phyloP scores from a whole-genome alignment of 2,329 filamentous ascomycete species.

The Setomelanomma holmii region DNA sequence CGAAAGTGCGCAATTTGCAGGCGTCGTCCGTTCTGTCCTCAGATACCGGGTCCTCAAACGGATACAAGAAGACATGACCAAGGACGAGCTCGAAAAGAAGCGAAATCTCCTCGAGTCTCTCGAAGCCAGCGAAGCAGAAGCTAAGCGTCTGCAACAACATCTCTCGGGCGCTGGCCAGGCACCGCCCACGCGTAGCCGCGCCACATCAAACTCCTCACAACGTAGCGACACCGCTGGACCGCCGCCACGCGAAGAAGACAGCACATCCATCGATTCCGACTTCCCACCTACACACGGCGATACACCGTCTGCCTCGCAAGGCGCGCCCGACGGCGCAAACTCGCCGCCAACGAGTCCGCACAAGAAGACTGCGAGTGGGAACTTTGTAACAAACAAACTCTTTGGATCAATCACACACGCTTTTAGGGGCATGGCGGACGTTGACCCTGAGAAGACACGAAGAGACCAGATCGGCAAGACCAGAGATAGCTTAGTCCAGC shows the following conservation, averaged over 20 bases:
- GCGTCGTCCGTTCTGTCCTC: slow-evolving; percentile 87
- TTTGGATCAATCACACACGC: slow-evolving; percentile 96
- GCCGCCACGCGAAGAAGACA: slow-evolving; percentile 69
- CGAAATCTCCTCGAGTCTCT: slow-evolving; percentile 80
- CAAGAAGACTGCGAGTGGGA: slow-evolving; percentile 81
- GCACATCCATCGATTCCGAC: slow-evolving; percentile 92
- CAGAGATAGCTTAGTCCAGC: slow-evolving; percentile 77
- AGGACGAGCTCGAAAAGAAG: slow-evolving; percentile 91
- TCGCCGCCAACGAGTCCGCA: slow-evolving; percentile 57
- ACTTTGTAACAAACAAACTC: slow-evolving; percentile 87
- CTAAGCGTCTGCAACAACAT: slow-evolving; percentile 91
- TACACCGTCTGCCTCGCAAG: slow-evolving; percentile 72
- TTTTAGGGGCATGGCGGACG: slow-evolving; percentile 93
- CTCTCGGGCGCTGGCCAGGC: slow-evolving; percentile 75
- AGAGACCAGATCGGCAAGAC: slow-evolving; percentile 97
- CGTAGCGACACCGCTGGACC: slow-evolving; percentile 48
- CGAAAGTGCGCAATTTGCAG: slow-evolving; percentile 95
- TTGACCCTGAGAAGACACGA: slow-evolving; percentile 90
- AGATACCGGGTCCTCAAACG: slow-evolving; percentile 91
- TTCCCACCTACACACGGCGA: slow-evolving; percentile 91
- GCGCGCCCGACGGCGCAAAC: slow-evolving; percentile 58
- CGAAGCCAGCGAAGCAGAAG: slow-evolving; percentile 93
- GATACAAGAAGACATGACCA: slow-evolving; percentile 96
- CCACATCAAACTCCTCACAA: slow-evolving; percentile 63
- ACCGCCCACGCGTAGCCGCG: slow-evolving; percentile 69